phyloP scores from a whole-genome alignment of 768 basidiomycete genomes.

The Suillus subaureus region DNA sequence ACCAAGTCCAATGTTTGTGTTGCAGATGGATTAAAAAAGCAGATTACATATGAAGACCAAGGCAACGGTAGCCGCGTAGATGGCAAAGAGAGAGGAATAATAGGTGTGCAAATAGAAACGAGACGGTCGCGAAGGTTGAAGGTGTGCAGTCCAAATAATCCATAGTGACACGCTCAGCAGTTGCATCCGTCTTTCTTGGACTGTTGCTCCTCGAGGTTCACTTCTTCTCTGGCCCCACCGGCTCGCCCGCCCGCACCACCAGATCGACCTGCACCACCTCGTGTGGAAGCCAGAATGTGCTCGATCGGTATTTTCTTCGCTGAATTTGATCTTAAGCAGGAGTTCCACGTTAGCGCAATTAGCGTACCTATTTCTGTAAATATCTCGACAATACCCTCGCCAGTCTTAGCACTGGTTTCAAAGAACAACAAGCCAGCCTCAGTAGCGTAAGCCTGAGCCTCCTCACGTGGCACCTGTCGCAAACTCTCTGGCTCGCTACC shows the following conservation, averaged over 20 bases:
- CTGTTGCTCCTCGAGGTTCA: conserved; percentile 71
- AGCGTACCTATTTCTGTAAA: conserved; percentile 95
- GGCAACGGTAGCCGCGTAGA: conserved; percentile 27
- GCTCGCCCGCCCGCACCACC: conserved; percentile 56
- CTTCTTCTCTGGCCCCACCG: conserved; percentile 52
- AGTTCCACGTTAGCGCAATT: not conserved
- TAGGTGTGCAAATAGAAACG: not conserved
- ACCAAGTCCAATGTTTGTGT: conserved; percentile 16
- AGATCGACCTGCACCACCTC: conserved; percentile 64
- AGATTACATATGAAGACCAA: conserved; percentile 28
- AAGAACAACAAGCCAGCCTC: conserved; percentile 96
- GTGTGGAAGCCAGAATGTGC: conserved; percentile 85
- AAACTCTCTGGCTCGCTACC: conserved; percentile 67
- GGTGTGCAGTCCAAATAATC: conserved; percentile 12
- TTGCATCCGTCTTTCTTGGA: conserved; percentile 80
- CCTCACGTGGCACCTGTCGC: conserved; percentile 90
- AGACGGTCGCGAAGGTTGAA: conserved; percentile 16
- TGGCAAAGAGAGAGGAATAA: conserved; percentile 14
- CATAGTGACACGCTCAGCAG: conserved; percentile 52
- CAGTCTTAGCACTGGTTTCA: conserved; percentile 97
- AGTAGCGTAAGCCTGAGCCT: conserved; percentile 94
- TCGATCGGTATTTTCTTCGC: conserved; percentile 92
- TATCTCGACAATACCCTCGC: conserved; percentile 92
- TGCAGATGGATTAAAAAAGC: conserved; percentile 27
- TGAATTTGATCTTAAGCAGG: conserved; percentile 27